Conservation (phyloP, 805 yeast species). For the Komagataella phaffii region DNA sequence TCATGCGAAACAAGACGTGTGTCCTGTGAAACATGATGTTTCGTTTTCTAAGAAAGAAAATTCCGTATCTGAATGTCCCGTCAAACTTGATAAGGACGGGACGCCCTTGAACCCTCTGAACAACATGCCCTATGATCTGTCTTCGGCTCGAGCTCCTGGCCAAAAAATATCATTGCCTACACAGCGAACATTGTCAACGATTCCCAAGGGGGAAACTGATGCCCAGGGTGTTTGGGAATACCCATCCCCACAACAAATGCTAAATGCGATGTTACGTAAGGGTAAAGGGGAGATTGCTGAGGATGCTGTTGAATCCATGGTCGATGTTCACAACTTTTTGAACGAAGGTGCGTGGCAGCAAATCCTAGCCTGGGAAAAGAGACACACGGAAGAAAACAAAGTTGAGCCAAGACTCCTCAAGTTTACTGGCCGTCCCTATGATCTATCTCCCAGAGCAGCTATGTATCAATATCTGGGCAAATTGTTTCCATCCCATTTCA, state of each 20-base stretch:
- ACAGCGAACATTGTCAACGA: conserved; percentile 69
- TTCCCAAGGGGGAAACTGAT: conserved; percentile 65
- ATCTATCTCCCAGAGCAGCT: conserved; percentile 75
- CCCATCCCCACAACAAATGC: conserved; percentile 99
- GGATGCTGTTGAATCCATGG: conserved; percentile 95
- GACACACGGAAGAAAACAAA: conserved; percentile 40
- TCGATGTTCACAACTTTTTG: conserved; percentile 86
- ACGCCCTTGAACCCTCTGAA: conserved; percentile 63
- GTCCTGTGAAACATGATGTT: conserved; percentile 12
- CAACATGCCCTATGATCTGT: conserved; percentile 72
- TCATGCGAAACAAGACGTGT: conserved; percentile 9
- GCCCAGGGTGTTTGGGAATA: conserved; percentile 89
- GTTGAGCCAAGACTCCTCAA: conserved; percentile 64
- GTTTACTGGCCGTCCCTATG: conserved; percentile 88
- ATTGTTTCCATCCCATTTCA: conserved; percentile 59
- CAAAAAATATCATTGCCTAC: conserved; percentile 73
- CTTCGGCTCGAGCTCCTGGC: conserved; percentile 60
- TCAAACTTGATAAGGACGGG: conserved; percentile 9
- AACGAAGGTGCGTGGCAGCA: conserved; percentile 98
- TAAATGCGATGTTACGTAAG: conserved; percentile 91
- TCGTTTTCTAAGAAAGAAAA: conserved; percentile 2
- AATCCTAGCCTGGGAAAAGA: conserved; percentile 81
- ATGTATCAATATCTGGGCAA: conserved; percentile 51
- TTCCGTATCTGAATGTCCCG: conserved; percentile 3
- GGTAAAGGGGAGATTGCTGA: conserved; percentile 89